Evolutionary conservation across 768 basidiomycete genomes (phyloP).

Genomic region (Lanmaoa pseudosensibilis): DNA sequence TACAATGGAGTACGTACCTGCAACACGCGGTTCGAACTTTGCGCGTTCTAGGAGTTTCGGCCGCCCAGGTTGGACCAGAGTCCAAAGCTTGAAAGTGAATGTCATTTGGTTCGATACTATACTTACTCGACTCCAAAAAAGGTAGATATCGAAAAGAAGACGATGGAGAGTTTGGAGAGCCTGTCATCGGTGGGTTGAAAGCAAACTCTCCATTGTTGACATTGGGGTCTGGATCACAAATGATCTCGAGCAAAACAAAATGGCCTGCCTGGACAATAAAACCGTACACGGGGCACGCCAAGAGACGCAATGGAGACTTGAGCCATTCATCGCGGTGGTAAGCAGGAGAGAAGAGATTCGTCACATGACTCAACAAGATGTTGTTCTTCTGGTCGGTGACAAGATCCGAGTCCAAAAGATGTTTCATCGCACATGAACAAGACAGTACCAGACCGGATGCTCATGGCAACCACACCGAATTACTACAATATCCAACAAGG

Average conservation of each 20-base stretch:
- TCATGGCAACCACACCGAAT: too few species aligned
- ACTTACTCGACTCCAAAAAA: too few species aligned
- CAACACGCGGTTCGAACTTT: too few species aligned
- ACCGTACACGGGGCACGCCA: neutral
- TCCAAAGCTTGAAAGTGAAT: too few species aligned
- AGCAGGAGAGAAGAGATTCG: neutral
- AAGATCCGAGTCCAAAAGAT: neutral
- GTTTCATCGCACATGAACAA: neutral
- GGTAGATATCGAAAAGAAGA: too few species aligned
- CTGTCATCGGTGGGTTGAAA: neutral
- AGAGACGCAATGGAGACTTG: neutral
- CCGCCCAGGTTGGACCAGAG: neutral
- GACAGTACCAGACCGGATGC: neutral
- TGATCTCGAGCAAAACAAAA: neutral
- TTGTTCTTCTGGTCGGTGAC: neutral
- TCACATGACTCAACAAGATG: neutral
- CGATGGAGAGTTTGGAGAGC: neutral
- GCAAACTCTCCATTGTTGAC: neutral
- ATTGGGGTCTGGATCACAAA: neutral
- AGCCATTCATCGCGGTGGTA: neutral
- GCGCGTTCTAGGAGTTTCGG: neutral
- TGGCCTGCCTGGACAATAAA: neutral
- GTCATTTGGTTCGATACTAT: too few species aligned
- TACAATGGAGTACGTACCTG: neutral
- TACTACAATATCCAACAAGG: constrained; percentile 1